These are phyloP conservation scores for Boechera retrofracta DNA, from an alignment of 345 rosid species.

Conservation along the genomic window DNA sequence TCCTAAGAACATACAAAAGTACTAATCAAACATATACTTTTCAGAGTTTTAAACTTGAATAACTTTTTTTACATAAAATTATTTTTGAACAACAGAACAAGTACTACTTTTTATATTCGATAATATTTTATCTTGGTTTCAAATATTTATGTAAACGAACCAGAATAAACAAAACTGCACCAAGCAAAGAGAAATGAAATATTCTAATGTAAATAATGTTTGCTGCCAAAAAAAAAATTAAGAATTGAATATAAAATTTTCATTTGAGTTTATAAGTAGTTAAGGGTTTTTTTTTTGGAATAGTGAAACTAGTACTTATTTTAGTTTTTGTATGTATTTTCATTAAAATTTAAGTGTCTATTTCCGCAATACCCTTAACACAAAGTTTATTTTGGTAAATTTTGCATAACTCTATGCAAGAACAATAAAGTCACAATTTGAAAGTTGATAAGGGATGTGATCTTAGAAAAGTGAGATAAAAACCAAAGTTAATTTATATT, in stretches of 20 bases:
- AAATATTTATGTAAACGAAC: background rate
- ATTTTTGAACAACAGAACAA: background rate
- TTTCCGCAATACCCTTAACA: background rate
- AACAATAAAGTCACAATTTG: background rate
- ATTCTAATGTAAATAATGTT: background rate
- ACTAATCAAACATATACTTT: background rate
- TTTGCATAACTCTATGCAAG: background rate
- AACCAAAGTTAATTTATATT: conserved; percentile 37
- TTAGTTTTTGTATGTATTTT: too few species aligned
- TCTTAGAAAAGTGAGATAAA: conserved; percentile 29
- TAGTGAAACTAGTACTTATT: too few species aligned
- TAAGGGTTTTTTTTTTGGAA: too few species aligned
- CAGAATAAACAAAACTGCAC: background rate
- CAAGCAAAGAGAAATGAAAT: background rate
- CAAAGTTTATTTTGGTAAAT: background rate
- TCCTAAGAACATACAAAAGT: too few species aligned
- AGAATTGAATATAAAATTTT: too few species aligned
- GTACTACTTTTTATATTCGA: background rate
- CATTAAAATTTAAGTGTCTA: background rate
- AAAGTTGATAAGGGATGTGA: conserved; percentile 27
- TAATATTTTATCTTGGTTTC: background rate
- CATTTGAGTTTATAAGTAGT: background rate
- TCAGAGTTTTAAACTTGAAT: background rate
- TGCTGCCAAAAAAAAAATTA: background rate
- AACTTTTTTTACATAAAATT: too few species aligned